Conservation (phyloP, 164 flowering plant species). For the Magnolia changhungtana region DNA sequence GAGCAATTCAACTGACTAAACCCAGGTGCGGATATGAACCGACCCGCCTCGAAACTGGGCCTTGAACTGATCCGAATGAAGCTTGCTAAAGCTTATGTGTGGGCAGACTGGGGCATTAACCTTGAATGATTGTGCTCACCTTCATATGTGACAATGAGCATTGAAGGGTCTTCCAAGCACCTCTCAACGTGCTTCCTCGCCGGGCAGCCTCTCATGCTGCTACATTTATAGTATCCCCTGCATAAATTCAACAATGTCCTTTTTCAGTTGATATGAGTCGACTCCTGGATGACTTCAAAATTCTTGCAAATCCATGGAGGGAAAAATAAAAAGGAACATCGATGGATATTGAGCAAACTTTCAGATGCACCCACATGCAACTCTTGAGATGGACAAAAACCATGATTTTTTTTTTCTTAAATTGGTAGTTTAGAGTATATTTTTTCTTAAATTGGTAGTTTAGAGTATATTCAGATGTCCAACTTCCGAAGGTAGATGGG, state of each 20-base stretch:
- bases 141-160: slow-evolving; percentile 91
- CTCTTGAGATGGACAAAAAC: too few species aligned
- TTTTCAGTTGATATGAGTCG: background rate
- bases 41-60: background rate
- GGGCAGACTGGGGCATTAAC: slow-evolving; percentile 57
- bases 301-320: background rate
- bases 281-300: background rate
- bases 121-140: slow-evolving; percentile 89
- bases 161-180: slow-evolving; percentile 80
- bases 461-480: too few species aligned
- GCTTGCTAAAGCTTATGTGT: slow-evolving; percentile 27
- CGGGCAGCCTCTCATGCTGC: slow-evolving; percentile 94
- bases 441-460: too few species aligned
- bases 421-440: too few species aligned
- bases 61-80: slow-evolving; percentile 13
- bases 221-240: slow-evolving; percentile 96
- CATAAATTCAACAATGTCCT: slow-evolving; percentile 16
- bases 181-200: slow-evolving; percentile 96
- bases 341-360: background rate
- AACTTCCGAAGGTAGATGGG: too few species aligned
- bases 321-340: background rate
- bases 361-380: too few species aligned
- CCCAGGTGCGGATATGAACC: slow-evolving; percentile 9
- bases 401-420: too few species aligned
- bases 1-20: background rate